Conservation (phyloP, 495 filamentous ascomycete species). For the Geoglossum glabrum region DNA sequence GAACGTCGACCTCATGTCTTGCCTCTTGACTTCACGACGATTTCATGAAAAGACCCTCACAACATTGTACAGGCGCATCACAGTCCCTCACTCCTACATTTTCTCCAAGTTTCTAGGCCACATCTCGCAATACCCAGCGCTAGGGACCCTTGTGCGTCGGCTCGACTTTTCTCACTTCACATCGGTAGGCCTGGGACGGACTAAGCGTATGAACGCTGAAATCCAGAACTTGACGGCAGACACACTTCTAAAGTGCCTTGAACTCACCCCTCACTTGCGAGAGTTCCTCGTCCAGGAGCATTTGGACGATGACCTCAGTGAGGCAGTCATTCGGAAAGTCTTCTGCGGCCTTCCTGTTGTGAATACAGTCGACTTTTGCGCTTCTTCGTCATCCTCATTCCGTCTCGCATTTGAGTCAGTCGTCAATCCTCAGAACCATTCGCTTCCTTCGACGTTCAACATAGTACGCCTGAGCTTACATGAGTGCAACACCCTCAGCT, state of each 20-base stretch:
- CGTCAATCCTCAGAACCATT: conserved; percentile 17
- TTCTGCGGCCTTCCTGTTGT: conserved; percentile 47
- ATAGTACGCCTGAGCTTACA: conserved; percentile 57
- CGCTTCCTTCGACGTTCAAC: conserved; percentile 28
- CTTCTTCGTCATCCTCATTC: conserved; percentile 52
- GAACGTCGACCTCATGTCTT: conserved; percentile 64
- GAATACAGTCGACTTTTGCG: conserved; percentile 59
- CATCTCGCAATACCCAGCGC: conserved; percentile 41
- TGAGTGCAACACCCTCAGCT: conserved; percentile 56
- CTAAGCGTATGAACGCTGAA: conserved; percentile 56
- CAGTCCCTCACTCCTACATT: conserved; percentile 68
- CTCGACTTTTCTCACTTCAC: conserved; percentile 83
- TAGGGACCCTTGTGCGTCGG: conserved; percentile 62
- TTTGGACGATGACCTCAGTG: conserved; percentile 56
- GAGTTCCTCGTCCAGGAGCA: conserved; percentile 75
- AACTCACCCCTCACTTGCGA: conserved; percentile 54
- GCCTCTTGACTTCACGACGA: conserved; percentile 54
- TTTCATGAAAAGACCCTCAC: conserved; percentile 57
- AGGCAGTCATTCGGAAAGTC: conserved; percentile 47
- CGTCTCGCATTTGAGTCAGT: conserved; percentile 27
- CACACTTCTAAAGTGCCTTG: conserved; percentile 55
- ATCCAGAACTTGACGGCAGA: conserved; percentile 64
- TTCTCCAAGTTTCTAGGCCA: conserved; percentile 70
- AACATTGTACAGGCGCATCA: conserved; percentile 66
- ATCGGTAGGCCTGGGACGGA: conserved; percentile 59